Evolutionary conservation across 2,329 filamentous ascomycete genomes (phyloP).

Genomic region (Ophiostoma australiae): DNA sequence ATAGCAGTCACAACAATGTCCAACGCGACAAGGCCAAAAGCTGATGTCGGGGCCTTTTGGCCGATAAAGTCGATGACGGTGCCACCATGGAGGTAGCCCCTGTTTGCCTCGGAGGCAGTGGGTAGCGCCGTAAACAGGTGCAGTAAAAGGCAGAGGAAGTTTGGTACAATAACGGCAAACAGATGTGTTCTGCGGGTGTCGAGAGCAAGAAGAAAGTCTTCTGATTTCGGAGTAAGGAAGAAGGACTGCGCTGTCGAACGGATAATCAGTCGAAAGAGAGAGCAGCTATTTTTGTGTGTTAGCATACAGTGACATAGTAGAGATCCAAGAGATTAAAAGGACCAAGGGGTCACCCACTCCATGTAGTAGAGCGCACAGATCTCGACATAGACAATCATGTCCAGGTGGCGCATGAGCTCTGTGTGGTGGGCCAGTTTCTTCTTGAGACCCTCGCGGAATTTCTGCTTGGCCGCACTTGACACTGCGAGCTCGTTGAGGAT

Average conservation of each 20-base stretch:
- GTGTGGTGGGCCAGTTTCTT: constrained; percentile 59
- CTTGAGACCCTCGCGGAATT: constrained; percentile 36
- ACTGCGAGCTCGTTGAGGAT: constrained; percentile 14
- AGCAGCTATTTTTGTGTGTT: constrained; percentile 46
- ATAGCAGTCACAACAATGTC: constrained; percentile 53
- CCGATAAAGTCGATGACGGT: constrained; percentile 64
- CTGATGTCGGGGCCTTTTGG: constrained; percentile 57
- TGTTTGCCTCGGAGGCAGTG: constrained; percentile 54
- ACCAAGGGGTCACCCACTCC: constrained; percentile 48
- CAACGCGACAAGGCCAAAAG: constrained; percentile 49
- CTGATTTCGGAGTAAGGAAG: constrained; percentile 59
- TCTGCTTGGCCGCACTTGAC: constrained; percentile 28
- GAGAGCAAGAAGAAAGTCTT: constrained; percentile 50
- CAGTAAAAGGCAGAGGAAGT: constrained; percentile 55
- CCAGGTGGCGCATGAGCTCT: constrained; percentile 56
- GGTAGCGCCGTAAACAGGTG: constrained; percentile 55
- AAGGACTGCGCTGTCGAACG: constrained; percentile 56
- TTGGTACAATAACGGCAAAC: constrained; percentile 54
- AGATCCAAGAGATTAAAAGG: no score
- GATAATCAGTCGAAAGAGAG: constrained; percentile 57
- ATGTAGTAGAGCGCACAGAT: constrained; percentile 64
- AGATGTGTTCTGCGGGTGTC: constrained; percentile 55
- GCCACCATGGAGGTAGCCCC: constrained; percentile 63
- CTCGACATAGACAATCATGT: constrained; percentile 60
- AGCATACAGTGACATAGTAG: not conserved